Base-by-base conservation (phyloP, 2,329 filamentous ascomycete genomes). In the Lomentospora prolificans region DNA sequence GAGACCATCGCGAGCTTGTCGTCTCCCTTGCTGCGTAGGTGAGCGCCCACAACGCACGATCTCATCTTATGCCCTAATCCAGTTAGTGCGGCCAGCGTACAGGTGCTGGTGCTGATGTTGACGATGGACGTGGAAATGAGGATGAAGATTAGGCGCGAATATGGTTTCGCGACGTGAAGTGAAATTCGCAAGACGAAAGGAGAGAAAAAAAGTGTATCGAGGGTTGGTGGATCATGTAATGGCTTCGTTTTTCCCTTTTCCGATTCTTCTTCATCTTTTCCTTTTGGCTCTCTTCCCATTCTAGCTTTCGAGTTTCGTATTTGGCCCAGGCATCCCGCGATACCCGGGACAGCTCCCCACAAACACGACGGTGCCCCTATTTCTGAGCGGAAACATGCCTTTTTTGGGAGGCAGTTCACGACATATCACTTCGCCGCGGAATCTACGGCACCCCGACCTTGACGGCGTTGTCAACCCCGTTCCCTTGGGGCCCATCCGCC, bases 1-100 rank as follows among this genome's bases (percentile, higher is more conserved):
- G n/a, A n/a, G n/a, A n/a, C n/a, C n/a, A n/a, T n/a, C n/a, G n/a
- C 41, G 9, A 17, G 9, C 41, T 4, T 39, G 12, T 39, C 17
- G 33, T 39, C 33, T 39, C 33, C 33, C 33, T 39, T 39, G 33
- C 33, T 39, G 33, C n/a, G 33, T 46, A 19, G 19, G 19, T 19
- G n/a, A 46, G 41, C 22, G n/a, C 19, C 41, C 41, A 46, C 41
- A 46, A 19, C 41, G n/a, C 41, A 19, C 41, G 19, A 46, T 17
- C n/a, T 19, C 41, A 46, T 46, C 41, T 46, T 46, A 46, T 46
- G 41, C 41, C 41, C 19, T 46, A 24, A 46, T 46, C 41, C n/a
- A 46, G 41, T 46, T 19, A 46, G 19, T 9, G 5, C 19, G 3
- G 19, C 17, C 33, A 39, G 33, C 33, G 17, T 39, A n/a, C 33